phyloP scores from a whole-genome alignment of 805 yeast genomes.

The Metschnikowia anglica region DNA sequence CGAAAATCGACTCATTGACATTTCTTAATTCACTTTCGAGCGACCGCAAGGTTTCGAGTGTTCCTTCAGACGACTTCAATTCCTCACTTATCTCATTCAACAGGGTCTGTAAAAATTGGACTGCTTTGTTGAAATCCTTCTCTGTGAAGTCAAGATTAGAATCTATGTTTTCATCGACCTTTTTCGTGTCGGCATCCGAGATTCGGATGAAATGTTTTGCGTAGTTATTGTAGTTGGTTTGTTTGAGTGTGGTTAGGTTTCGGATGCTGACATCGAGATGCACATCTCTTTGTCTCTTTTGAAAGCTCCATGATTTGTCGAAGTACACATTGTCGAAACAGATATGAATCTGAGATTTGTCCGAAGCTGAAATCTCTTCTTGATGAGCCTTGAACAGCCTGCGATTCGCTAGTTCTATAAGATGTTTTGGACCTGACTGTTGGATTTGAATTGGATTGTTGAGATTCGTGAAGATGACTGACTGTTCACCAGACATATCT shows the following conservation, averaged over 20 bases:
- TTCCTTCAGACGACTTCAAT: constrained; percentile 29
- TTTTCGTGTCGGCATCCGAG: neutral
- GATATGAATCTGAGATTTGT: constrained; percentile 33
- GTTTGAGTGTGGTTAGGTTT: constrained; percentile 33
- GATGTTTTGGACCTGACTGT: constrained; percentile 12
- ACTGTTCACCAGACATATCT: constrained; percentile 31
- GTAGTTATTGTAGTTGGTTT: constrained; percentile 37
- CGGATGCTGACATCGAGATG: constrained; percentile 37
- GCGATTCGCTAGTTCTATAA: constrained; percentile 6
- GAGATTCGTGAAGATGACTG: constrained; percentile 38
- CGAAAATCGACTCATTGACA: constrained; percentile 39
- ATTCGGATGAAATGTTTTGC: constrained; percentile 33
- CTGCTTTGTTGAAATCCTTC: constrained; percentile 33
- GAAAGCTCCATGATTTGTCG: constrained; percentile 45
- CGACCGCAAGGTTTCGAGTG: constrained; percentile 29
- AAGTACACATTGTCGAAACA: constrained; percentile 44
- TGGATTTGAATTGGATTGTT: constrained; percentile 29
- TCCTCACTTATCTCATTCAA: constrained; percentile 32
- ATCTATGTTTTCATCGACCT: constrained; percentile 11
- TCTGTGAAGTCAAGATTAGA: constrained; percentile 25
- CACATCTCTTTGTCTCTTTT: constrained; percentile 33
- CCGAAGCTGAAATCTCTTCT: constrained; percentile 21
- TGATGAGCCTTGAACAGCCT: constrained; percentile 18
- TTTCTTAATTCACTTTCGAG: constrained; percentile 38
- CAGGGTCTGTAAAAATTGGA: constrained; percentile 31